Conservation (phyloP, 2,329 filamentous ascomycete species). For the Fusarium sp. region DNA sequence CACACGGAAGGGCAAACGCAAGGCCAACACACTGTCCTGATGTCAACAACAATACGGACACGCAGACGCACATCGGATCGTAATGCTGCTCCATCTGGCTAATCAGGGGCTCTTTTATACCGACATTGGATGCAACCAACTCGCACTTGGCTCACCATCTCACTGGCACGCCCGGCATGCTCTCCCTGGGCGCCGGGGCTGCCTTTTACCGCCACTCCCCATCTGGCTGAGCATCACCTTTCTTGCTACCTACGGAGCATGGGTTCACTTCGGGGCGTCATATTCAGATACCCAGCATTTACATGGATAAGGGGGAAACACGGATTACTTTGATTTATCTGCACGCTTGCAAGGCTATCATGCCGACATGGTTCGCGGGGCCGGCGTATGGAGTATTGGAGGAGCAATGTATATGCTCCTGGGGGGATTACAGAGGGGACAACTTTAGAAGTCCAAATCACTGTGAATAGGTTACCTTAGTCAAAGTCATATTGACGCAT, state of each 20-base stretch:
- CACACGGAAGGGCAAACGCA: slow-evolving; percentile 59
- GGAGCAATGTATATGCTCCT: slow-evolving; percentile 7
- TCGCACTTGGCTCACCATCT: slow-evolving; percentile 8
- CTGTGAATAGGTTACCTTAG: slow-evolving; percentile 12
- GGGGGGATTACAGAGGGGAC: slow-evolving; percentile 5
- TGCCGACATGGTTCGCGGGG: slow-evolving; percentile 12
- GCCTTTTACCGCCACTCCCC: background rate
- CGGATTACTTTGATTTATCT: slow-evolving; percentile 30
- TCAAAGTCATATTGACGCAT: slow-evolving; percentile 19
- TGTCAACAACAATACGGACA: background rate
- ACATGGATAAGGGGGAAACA: slow-evolving; percentile 38
- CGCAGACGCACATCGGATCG: background rate
- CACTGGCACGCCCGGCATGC: background rate
- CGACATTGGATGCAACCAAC: background rate
- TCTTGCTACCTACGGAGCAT: slow-evolving; percentile 16
- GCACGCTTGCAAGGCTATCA: slow-evolving; percentile 15
- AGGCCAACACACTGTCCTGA: slow-evolving; percentile 46
- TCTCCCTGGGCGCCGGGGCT: background rate
- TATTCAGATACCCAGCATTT: slow-evolving; percentile 43
- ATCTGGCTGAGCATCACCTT: slow-evolving; percentile 16
- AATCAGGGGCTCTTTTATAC: background rate
- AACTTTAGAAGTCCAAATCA: slow-evolving; percentile 1
- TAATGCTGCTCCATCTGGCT: background rate
- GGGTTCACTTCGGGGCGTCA: slow-evolving; percentile 27
- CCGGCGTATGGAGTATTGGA: slow-evolving; percentile 39